Evolutionary conservation across 1,139 yeast genomes (phyloP).

Genomic region (Nadsonia starkeyi-henricii): DNA sequence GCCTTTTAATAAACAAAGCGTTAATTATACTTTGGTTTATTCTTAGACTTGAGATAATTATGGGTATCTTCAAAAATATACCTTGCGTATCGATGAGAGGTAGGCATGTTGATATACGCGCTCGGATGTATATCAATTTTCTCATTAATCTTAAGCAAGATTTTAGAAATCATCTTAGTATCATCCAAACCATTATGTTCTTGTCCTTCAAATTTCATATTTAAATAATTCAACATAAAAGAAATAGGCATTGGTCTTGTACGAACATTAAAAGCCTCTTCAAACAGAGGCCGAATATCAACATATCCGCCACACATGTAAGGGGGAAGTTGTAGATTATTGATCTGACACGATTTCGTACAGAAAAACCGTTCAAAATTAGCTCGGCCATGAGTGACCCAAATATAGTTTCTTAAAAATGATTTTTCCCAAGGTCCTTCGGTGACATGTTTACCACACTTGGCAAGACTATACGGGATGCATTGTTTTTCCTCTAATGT

Average conservation of each 20-base stretch:
- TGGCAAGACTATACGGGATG: conserved; percentile 1
- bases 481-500: conserved; percentile 5
- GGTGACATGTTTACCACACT: neutral
- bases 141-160: neutral
- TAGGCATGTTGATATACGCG: neutral
- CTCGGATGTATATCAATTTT: neutral
- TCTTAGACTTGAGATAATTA: too few species aligned
- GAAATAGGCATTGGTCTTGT: neutral
- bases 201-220: neutral
- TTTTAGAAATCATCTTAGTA: neutral
- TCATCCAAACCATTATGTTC: neutral
- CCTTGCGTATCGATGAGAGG: too few species aligned
- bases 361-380: conserved; percentile 15
- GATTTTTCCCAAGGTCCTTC: neutral
- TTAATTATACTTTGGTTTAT: too few species aligned
- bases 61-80: too few species aligned
- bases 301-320: conserved; percentile 2
- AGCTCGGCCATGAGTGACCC: conserved; percentile 15
- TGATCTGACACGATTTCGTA: conserved; percentile 9
- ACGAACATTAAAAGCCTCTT: neutral
- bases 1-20: too few species aligned
- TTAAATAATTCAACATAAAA: neutral
- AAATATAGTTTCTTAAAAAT: conserved; percentile 11
- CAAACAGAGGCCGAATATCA: neutral
- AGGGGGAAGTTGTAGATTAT: too few species aligned